Base-by-base conservation (phyloP, 139 green algal genomes). In the Coelastrella sp. region DNA sequence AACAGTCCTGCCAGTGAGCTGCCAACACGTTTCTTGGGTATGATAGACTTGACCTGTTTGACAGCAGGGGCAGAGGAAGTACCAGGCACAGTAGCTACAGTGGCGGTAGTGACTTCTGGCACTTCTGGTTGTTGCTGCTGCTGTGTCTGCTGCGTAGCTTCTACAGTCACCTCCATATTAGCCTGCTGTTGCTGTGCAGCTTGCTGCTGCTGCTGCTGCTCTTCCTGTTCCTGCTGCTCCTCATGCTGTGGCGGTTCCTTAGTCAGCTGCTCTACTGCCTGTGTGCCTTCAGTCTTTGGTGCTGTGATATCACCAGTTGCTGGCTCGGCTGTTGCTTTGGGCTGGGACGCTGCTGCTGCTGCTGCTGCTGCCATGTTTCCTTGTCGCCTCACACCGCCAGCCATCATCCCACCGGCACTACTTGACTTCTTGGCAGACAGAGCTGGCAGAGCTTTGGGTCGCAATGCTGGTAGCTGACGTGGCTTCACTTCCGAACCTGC, bases 1-100 rank as follows among this genome's bases (percentile, higher is more conserved):
- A 80, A 34, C 30, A 80, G 72, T 9, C n/a, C 72, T 13, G 45
- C 72, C 34, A 80, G 41, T 63, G 57, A 73, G 76, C 76, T 83
- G 59, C 76, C 57, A 8, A 6, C 34, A 53, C 38, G 57, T 9
- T 41, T n/a, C 34, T 25, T 30, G 5, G 48, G 51, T 34, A 35
- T 21, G 30, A 80, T 21, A 35, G 37, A n/a, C 32, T 45, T 45
- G 45, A 45, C 35, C 11, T 25, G 19, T 35, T 32, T 27, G 38
- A 60, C 23, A n/a, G 7, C 41, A 38, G 40, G 25, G 4, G 72
- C 48, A 51, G 37, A 37, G 6, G 17, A 15, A 80, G 72, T 27
- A 48, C 45, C 72, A 50, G 72, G 5, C 8, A 30, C 72, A 78
- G n/a, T 6, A 43, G 30, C 19, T 17, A 43, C 30, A 23, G 30